Evolutionary conservation across 2,329 filamentous ascomycete species (phyloP), one percentile per base, ranked within the genome.

Genomic region (Pseudocercospora fuligena): DNA sequence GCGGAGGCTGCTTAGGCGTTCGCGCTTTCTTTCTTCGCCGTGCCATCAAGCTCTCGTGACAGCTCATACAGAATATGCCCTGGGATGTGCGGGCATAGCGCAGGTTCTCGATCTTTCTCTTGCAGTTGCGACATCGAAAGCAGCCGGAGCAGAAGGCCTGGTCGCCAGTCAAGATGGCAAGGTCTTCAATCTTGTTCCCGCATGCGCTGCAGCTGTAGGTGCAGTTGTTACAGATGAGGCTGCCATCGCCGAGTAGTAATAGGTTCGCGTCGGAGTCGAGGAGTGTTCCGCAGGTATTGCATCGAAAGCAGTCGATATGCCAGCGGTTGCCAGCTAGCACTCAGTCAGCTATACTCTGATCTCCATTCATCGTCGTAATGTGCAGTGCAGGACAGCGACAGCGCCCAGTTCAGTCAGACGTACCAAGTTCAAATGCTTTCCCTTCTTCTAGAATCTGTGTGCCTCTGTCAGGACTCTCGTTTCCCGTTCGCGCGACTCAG

Each of bases 11-110:
- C 11, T 68, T 73, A 53, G 67, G 66, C 60, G 68, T 72, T 79
- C 92, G 93, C 46, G 90, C 90, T 79, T 92, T 93, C 82, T 98
- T 97, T 75, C 93, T 88, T 70, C 94, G 87, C 70, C 94, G 87
- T 59, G 94, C 93, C 93, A 98, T 98, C 61, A 99, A 82, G 29
- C 93, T 95, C 80, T 99, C 95, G 77, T 99, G 95, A 78, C 95
- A 99, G 76, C 90, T 93, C 95, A 99, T 99, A 82, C 95, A 99
- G 78, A 99, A 98, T 74, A 99, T 99, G 67, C 95, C 95, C 80
- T 98, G 95, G 7, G 94, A 97, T 1, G 95, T 99, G 76, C 95
- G 89, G 63, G 95, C 95, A 88, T 98, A 99, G 78, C 94, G 90
- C 70, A 99, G 85, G 78, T 99, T 99, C 81, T 99, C 95, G 68